phyloP scores from a whole-genome alignment of 1,284 basidiomycete genomes.

The Dichomitus squalens region DNA sequence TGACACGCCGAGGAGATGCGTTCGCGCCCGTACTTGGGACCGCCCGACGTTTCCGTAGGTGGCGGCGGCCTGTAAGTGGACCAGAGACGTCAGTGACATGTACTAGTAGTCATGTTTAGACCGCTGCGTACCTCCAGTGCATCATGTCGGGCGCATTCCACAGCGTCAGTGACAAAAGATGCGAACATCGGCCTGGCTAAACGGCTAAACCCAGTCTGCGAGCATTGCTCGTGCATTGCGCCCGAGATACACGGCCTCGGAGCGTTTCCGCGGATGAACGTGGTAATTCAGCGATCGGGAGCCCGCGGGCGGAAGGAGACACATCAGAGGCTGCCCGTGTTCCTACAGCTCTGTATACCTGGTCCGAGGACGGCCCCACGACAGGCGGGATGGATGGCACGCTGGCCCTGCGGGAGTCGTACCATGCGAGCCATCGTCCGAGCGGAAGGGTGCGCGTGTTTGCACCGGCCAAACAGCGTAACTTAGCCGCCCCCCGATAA shows the following conservation, averaged over 20 bases:
- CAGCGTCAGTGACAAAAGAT: no score
- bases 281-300: no score
- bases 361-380: background rate
- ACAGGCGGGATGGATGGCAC: no score
- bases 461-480: constrained; percentile 27
- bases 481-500: constrained; percentile 26
- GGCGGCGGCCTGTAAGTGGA: background rate
- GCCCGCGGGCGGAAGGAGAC: no score
- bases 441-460: constrained; percentile 22
- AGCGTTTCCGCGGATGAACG: no score
- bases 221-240: no score
- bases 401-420: constrained; percentile 5
- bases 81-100: background rate
- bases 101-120: background rate
- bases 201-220: no score
- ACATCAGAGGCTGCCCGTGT: no score
- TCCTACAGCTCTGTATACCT: no score
- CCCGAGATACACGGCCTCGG: no score
- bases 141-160: background rate
- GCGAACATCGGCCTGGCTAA: no score
- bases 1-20: background rate
- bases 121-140: background rate
- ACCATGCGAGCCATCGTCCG: constrained; percentile 17
- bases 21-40: background rate
- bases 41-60: background rate